These are phyloP conservation scores for Tricholoma sp. DNA, from an alignment of 768 basidiomycete species.

Conservation along the genomic window DNA sequence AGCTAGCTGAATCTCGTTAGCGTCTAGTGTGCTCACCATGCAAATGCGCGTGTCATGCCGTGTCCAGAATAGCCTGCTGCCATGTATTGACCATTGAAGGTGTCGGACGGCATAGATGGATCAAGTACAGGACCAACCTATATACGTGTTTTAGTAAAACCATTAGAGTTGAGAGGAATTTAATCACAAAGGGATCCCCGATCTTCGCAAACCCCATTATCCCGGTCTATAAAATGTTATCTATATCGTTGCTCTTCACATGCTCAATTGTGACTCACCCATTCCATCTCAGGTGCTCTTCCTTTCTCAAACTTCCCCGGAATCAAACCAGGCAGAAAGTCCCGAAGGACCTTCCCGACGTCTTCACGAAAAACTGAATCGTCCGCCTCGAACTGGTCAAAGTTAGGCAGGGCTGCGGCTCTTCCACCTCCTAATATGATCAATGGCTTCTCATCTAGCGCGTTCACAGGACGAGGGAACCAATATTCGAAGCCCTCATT, in stretches of 20 bases:
- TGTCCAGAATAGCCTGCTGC: slow-evolving; percentile 73
- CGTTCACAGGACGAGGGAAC: slow-evolving; percentile 60
- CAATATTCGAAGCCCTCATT: slow-evolving; percentile 67
- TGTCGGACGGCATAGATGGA: slow-evolving; percentile 13
- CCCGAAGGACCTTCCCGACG: slow-evolving; percentile 47
- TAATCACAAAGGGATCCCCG: slow-evolving; percentile 63
- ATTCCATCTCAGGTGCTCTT: slow-evolving; percentile 70
- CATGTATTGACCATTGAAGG: slow-evolving; percentile 59
- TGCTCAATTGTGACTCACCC: slow-evolving; percentile 43
- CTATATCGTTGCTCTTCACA: neutral
- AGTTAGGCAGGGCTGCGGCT: slow-evolving; percentile 33
- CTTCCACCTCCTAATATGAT: slow-evolving; percentile 74
- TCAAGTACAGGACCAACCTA: slow-evolving; percentile 62
- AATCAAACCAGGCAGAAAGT: slow-evolving; percentile 57
- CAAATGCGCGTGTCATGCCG: slow-evolving; percentile 75
- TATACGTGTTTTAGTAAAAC: neutral
- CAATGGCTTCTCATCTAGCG: slow-evolving; percentile 38
- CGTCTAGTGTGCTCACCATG: slow-evolving; percentile 42
- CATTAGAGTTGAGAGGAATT: neutral
- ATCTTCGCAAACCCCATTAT: slow-evolving; percentile 72
- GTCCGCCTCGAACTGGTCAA: slow-evolving; percentile 50
- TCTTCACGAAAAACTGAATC: slow-evolving; percentile 48
- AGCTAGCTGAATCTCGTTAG: neutral
- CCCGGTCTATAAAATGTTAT: slow-evolving; percentile 50
- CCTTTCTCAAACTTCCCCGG: slow-evolving; percentile 44